Evolutionary conservation across 148 eudicot genomes (phyloP).

Genomic region (Nepenthes mirabilis): DNA sequence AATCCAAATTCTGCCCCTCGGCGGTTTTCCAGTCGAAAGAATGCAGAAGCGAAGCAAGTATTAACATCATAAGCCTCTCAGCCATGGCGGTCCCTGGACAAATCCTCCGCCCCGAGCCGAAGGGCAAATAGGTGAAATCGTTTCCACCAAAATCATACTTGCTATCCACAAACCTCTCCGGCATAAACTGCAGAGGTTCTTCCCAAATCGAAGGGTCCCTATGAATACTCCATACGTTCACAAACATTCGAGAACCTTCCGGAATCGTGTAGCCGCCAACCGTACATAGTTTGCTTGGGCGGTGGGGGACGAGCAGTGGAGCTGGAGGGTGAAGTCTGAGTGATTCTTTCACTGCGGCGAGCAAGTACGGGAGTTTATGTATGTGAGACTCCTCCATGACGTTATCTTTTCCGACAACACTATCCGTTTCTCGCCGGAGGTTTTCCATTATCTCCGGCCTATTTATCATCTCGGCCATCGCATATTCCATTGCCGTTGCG

Average conservation of each 20-base stretch:
- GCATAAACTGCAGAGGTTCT: background rate
- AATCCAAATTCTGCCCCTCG: background rate
- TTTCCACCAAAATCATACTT: constrained; percentile 5
- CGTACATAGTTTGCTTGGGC: background rate
- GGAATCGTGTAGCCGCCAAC: constrained; percentile 2
- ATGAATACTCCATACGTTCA: constrained; percentile 3
- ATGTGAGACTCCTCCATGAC: background rate
- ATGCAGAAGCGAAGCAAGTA: background rate
- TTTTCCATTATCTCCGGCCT: too few relatives aligned
- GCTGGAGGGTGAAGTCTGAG: background rate
- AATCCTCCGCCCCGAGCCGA: constrained; percentile 9
- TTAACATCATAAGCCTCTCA: background rate
- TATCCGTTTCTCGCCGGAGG: background rate
- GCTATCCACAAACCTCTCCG: constrained; percentile 6
- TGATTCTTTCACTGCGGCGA: background rate
- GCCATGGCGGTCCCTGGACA: constrained; percentile 5
- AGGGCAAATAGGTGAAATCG: constrained; percentile 4
- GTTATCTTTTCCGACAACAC: background rate
- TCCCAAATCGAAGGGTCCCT: constrained; percentile 6
- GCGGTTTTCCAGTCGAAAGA: background rate
- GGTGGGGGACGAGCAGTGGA: background rate
- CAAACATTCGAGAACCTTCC: background rate
- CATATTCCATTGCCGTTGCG: too few relatives aligned
- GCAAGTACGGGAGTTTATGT: background rate
- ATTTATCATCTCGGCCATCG: too few relatives aligned